These are phyloP conservation scores for Termitomyces sp. DNA, from an alignment of 768 basidiomycete genomes.

Conservation along the genomic window DNA sequence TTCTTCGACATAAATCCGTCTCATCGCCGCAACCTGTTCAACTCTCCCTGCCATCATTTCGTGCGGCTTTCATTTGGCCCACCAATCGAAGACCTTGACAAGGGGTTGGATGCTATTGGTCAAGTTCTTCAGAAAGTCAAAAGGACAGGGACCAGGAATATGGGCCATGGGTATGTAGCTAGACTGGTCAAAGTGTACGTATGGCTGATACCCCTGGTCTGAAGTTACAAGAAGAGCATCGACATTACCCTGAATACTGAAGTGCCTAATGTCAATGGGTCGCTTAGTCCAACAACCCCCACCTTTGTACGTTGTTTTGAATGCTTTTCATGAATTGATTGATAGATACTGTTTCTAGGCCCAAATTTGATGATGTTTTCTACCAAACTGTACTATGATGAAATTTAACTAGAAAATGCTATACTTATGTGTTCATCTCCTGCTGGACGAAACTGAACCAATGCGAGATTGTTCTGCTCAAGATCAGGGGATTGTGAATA, in stretches of 20 bases:
- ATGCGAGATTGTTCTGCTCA: neutral
- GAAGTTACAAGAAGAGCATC: slow-evolving; percentile 27
- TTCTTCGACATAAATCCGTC: slow-evolving; percentile 84
- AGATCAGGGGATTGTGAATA: neutral
- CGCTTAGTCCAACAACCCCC: slow-evolving; percentile 10
- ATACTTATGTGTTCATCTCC: neutral
- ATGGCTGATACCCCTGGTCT: neutral
- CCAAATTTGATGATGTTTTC: neutral
- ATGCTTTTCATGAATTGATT: neutral
- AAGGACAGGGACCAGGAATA: slow-evolving; percentile 50
- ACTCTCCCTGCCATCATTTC: slow-evolving; percentile 87
- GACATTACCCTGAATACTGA: slow-evolving; percentile 13
- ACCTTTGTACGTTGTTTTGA: slow-evolving; percentile 6
- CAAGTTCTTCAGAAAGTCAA: slow-evolving; percentile 69
- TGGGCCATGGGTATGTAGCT: slow-evolving; percentile 59
- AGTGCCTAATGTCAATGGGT: slow-evolving; percentile 15
- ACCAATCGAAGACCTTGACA: slow-evolving; percentile 72
- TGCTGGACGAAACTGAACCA: neutral
- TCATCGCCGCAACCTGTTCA: slow-evolving; percentile 84
- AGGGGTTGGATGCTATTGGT: slow-evolving; percentile 83
- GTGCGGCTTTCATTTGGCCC: slow-evolving; percentile 87
- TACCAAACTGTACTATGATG: neutral
- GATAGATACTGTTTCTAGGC: neutral
- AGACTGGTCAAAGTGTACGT: neutral
- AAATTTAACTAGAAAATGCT: neutral